These are phyloP conservation scores for Suillus plorans DNA, from an alignment of 768 basidiomycete species.

Conservation along the genomic window DNA sequence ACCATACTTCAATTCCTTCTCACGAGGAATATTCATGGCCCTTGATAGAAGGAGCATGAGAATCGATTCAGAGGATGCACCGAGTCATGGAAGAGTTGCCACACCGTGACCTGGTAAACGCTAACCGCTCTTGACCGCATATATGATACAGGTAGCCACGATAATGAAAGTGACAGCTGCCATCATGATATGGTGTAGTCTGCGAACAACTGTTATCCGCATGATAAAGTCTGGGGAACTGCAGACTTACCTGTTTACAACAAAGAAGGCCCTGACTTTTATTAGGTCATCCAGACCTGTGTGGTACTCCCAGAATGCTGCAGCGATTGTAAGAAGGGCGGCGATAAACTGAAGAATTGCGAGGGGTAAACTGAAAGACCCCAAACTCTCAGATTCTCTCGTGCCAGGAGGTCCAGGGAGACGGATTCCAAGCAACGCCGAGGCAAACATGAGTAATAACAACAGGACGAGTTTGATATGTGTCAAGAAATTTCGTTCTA, in stretches of 20 bases:
- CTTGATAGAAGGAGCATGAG: conserved; percentile 2
- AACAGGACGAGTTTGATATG: conserved; percentile 68
- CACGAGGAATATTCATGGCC: background rate
- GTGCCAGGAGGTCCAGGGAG: conserved; percentile 42
- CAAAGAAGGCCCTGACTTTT: conserved; percentile 58
- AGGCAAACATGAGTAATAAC: conserved; percentile 61
- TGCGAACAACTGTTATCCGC: conserved; percentile 21
- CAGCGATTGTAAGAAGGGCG: conserved; percentile 52
- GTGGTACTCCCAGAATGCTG: conserved; percentile 68
- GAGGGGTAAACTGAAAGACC: conserved; percentile 42
- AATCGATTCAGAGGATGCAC: background rate
- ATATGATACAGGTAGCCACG: conserved; percentile 50
- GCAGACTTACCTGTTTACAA: conserved; percentile 52
- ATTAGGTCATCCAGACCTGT: conserved; percentile 56
- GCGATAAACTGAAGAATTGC: conserved; percentile 54
- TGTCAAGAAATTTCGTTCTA: conserved; percentile 72
- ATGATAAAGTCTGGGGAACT: conserved; percentile 6
- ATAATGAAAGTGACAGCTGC: conserved; percentile 46
- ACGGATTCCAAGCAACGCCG: conserved; percentile 60
- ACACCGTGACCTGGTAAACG: background rate
- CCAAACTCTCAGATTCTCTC: conserved; percentile 21
- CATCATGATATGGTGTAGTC: conserved; percentile 54
- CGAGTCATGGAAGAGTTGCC: background rate
- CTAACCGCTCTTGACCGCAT: conserved; percentile 37
- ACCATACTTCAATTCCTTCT: background rate